phyloP scores from a whole-genome alignment of 257 asterid genomes.

The Capsicum pubescens region DNA sequence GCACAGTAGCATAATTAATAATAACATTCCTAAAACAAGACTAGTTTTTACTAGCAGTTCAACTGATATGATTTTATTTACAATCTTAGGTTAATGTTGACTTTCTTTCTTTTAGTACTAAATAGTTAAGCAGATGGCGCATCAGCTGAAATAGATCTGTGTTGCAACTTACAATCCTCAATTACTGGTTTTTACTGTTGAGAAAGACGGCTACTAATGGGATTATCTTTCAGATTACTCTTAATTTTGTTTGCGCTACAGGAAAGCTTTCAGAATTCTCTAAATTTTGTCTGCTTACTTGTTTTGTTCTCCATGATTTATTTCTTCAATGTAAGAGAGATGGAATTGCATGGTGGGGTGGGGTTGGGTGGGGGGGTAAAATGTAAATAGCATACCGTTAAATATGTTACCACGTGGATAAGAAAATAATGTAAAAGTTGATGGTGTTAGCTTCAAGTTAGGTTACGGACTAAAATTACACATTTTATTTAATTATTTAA shows the following conservation, averaged over 20 bases:
- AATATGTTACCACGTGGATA: not conserved
- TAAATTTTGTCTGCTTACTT: not conserved
- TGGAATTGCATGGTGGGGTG: not conserved
- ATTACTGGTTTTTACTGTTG: not conserved
- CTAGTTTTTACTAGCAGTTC: not conserved
- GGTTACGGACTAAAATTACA: not conserved
- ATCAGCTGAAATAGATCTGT: not conserved
- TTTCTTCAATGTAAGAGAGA: constrained; percentile 1
- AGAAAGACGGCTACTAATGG: not conserved
- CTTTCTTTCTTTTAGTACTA: constrained; percentile 1
- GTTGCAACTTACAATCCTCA: not conserved
- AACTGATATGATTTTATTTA: not conserved
- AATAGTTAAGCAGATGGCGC: not conserved
- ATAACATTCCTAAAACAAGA: constrained; percentile 2
- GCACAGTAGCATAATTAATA: not conserved
- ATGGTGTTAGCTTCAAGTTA: not conserved
- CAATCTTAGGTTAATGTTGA: not conserved
- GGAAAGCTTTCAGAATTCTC: not conserved
- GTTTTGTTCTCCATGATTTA: not conserved
- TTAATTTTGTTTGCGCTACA: not conserved
- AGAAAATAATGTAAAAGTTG: not conserved
- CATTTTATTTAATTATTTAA: not conserved
- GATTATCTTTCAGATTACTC: not conserved
- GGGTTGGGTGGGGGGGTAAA: not conserved
- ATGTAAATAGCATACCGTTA: not conserved